Conservation (phyloP, 345 rosid species). For the Acer yangbiense region DNA sequence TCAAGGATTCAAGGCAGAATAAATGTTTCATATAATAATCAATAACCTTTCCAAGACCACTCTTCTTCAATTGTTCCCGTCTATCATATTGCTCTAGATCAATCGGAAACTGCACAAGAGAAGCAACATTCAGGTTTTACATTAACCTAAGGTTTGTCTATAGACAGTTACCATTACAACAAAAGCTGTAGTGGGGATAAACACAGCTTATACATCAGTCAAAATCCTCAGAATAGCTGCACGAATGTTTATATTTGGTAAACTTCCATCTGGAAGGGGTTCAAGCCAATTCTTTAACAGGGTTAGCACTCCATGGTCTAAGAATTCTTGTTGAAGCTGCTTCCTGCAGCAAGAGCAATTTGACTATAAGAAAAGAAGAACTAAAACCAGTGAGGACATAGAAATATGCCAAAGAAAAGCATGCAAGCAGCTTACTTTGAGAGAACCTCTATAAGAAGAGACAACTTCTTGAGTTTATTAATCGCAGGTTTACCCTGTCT, state of each 20-base stretch:
- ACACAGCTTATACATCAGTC: slow-evolving; percentile 58
- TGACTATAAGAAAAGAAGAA: not conserved
- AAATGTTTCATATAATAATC: slow-evolving; percentile 1
- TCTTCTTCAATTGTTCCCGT: slow-evolving; percentile 88
- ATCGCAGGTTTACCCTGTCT: slow-evolving; percentile 87
- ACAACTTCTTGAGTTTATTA: slow-evolving; percentile 88
- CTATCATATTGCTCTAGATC: slow-evolving; percentile 95
- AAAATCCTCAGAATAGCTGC: slow-evolving; percentile 80
- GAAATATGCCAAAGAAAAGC: not conserved
- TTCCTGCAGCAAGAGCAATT: slow-evolving; percentile 51
- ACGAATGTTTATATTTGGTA: slow-evolving; percentile 93
- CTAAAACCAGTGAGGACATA: not conserved
- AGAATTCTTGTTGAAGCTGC: slow-evolving; percentile 94
- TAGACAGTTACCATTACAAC: slow-evolving; percentile 9
- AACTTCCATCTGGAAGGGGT: slow-evolving; percentile 98
- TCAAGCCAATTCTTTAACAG: slow-evolving; percentile 95
- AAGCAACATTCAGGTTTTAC: slow-evolving; percentile 23
- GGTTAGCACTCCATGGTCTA: slow-evolving; percentile 93
- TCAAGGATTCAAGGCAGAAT: not conserved
- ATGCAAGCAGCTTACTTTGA: slow-evolving; percentile 68
- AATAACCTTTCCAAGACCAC: slow-evolving; percentile 97
- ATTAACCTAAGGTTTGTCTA: slow-evolving; percentile 1
- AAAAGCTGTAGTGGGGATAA: slow-evolving; percentile 11
- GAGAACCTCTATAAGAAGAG: slow-evolving; percentile 89
- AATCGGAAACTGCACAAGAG: slow-evolving; percentile 71